Base-by-base conservation (phyloP, 495 filamentous ascomycete species). In the Margaritispora aquatica region DNA sequence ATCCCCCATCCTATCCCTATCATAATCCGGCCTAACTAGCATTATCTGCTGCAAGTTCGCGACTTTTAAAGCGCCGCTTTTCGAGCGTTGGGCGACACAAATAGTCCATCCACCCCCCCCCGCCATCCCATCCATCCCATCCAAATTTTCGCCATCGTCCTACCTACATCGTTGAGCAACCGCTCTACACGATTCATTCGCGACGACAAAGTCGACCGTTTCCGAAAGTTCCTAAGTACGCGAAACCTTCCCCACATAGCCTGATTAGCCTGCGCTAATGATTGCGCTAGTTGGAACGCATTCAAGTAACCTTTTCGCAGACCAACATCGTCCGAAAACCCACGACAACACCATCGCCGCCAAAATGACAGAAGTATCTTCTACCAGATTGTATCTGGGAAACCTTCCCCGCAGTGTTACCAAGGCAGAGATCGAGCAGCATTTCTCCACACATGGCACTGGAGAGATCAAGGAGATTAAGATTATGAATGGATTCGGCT, bases 401-500 rank as follows among this genome's bases (percentile, higher is more conserved):
- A 97, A 97, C 75, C 86, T 98, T 71, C 94, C 95, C 70, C 91
- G 92, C 75, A 89, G 88, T 74, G 94, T 90, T 67, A 96, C 92
- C 71, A 97, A 97, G 77, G 85, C 87, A 71, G 95, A 97, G 69
- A 88, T 98, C 69, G 93, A 97, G 75, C 85, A 88, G 65, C 94
- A 97, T 74, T 98, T 98, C 75, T 87, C 87, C 67, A 89, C 84
- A 67, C 90, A 96, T 84, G 94, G 93, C 61, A 90, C 91, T 65
- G 94, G 94, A 63, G 92, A 96, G 72, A 97, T 98, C 66, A 93
- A 87, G 58, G 94, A 98, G 77, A 92, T 98, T 80, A 98, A 98
- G 80, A 85, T 98, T 63, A 98, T 97, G 95, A 96, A 95, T 71
- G 94, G 94, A 63, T 98, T 98, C 70, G 94, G 94, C 72, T 98